Conservation (phyloP, 176 grass and related monocot genomes). For the Leersia perrieri region DNA sequence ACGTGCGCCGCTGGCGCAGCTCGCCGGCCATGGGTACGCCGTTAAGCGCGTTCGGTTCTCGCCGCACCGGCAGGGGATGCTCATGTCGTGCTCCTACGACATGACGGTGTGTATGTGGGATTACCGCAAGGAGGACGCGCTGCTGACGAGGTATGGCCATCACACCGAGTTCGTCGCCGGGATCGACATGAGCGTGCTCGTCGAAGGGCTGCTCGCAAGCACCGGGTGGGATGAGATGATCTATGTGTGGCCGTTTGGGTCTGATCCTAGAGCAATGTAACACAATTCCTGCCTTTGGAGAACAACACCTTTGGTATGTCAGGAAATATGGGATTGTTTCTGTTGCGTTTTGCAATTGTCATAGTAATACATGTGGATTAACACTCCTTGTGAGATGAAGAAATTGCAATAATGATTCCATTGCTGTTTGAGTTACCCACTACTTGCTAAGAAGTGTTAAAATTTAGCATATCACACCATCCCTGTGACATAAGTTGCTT, state of each 20-base stretch:
- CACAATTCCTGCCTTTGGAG: background rate
- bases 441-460: no score
- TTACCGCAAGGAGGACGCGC: slow-evolving; percentile 70
- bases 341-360: slow-evolving; percentile 23
- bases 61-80: slow-evolving; percentile 66
- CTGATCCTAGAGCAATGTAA: slow-evolving; percentile 65
- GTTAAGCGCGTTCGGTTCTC: slow-evolving; percentile 84
- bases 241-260: slow-evolving; percentile 74
- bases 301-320: background rate
- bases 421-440: background rate
- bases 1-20: slow-evolving; percentile 52
- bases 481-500: background rate
- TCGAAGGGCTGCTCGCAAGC: slow-evolving; percentile 75
- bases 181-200: slow-evolving; percentile 84
- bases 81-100: slow-evolving; percentile 89
- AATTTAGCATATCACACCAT: background rate
- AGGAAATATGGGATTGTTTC: slow-evolving; percentile 22
- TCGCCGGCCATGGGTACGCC: slow-evolving; percentile 71
- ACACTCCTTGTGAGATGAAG: background rate
- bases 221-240: slow-evolving; percentile 83
- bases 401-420: slow-evolving; percentile 25
- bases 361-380: slow-evolving; percentile 18
- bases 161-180: slow-evolving; percentile 83
- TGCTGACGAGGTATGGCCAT: slow-evolving; percentile 57
- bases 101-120: slow-evolving; percentile 96